Evolutionary conservation across 1,284 basidiomycete species (phyloP), one percentile per base, ranked within the genome.

Genomic region (Trametes pubescens): DNA sequence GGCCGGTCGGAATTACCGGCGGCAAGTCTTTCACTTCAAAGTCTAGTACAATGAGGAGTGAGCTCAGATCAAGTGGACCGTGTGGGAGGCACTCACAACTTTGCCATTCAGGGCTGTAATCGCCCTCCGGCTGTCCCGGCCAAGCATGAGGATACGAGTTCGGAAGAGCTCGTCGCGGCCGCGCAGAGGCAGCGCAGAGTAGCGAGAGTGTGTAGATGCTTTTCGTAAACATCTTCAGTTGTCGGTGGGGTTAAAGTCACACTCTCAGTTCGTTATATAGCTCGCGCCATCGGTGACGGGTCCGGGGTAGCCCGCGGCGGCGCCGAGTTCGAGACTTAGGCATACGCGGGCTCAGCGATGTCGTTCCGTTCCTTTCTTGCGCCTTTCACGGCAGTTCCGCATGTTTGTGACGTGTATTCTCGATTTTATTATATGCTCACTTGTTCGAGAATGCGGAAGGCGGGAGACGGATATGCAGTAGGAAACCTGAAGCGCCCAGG

Each of bases 1-100:
- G 32, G 4, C 32, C 70, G 43, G 78, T 71, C 11, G 43, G 40
- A 4, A 91, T 78, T 66, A 90, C 89, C 1, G 89, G 89, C 18
- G 91, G 80, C 1, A 69, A 51, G 13, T 60, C 59, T 11, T 55
- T 70, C 7, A 74, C 72, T 29, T 71, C 61, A 51, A 69, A 74
- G 57, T 74, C 72, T 74, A 43, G 8, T 32, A 10, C 22, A 29
- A 48, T 5, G 26, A 43, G 37, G 37, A 16, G 10, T 43, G 13
- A 43, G 40, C 18, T 43, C 2, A 9, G 40, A 43, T n/a, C 13
- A 13, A 34, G 4, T 21, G 10, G 8, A 32, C 8, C 8, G 29
- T 8, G 29, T 8, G 29, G 14, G 14, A 18, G 16, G 22, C 8
- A 66, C 74, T 58, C 40, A 77, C 75, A 75, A 35, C 69, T 59